These are phyloP conservation scores for Aspergillaceae sp. DNA, from an alignment of 2,329 filamentous ascomycete species.

Conservation along the genomic window DNA sequence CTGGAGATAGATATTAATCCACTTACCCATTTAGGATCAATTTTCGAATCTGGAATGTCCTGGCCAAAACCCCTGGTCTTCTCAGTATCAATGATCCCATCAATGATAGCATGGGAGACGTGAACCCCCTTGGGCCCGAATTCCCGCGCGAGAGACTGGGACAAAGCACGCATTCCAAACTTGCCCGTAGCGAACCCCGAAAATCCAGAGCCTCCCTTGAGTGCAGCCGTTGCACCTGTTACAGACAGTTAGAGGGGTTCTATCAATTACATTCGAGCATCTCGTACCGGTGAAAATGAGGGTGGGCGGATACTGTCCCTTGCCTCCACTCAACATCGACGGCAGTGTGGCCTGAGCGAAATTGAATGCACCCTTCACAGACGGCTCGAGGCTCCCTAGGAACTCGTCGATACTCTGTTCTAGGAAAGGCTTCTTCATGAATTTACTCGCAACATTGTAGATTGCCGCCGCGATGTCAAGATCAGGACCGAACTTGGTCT, in stretches of 20 bases:
- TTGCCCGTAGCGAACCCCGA: slow-evolving; percentile 45
- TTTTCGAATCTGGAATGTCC: slow-evolving; percentile 43
- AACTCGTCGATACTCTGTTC: slow-evolving; percentile 17
- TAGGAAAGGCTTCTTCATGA: slow-evolving; percentile 18
- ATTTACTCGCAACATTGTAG: slow-evolving; percentile 44
- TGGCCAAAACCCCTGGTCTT: slow-evolving; percentile 33
- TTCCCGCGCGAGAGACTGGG: slow-evolving; percentile 45
- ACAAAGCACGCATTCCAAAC: slow-evolving; percentile 45
- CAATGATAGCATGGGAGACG: slow-evolving; percentile 48
- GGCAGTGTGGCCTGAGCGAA: slow-evolving; percentile 45
- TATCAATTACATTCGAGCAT: neutral
- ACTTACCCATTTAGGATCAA: slow-evolving; percentile 40
- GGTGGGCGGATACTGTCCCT: slow-evolving; percentile 39
- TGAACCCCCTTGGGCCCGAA: slow-evolving; percentile 50
- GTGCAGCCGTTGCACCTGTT: slow-evolving; percentile 42
- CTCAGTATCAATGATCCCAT: slow-evolving; percentile 49
- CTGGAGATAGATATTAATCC: slow-evolving; percentile 7
- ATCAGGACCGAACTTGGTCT: slow-evolving; percentile 6
- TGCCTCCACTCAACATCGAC: slow-evolving; percentile 31
- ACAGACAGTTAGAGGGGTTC: neutral
- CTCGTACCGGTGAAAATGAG: slow-evolving; percentile 42
- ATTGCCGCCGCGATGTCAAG: slow-evolving; percentile 35
- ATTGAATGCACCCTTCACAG: slow-evolving; percentile 40
- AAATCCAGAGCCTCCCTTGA: slow-evolving; percentile 44
- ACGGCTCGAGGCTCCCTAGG: slow-evolving; percentile 9